Percentiles rank a stretch among this genome's conserved stretches.
These are phyloP conservation scores for Tuber brumale DNA, from an alignment of 495 filamentous ascomycete species.

Conservation along the genomic window DNA sequence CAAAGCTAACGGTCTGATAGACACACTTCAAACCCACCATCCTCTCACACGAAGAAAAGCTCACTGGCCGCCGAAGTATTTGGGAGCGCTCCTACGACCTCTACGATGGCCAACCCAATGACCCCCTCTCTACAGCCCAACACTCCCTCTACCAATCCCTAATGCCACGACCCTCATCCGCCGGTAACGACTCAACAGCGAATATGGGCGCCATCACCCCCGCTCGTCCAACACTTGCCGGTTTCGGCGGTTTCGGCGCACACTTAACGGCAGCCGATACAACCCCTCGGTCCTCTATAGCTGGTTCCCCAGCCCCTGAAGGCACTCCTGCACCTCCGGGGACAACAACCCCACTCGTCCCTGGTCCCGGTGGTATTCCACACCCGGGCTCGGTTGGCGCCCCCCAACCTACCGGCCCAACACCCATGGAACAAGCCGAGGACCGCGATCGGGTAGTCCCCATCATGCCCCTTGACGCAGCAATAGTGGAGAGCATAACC, in stretches of 20 bases:
- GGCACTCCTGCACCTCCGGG: constrained; percentile 59
- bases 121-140: constrained; percentile 81
- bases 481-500: constrained; percentile 78
- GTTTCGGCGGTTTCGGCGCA: constrained; percentile 47
- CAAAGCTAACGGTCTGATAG: constrained; percentile 10
- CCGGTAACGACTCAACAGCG: constrained; percentile 42
- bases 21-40: constrained; percentile 73
- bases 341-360: constrained; percentile 51
- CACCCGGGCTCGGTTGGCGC: constrained; percentile 40
- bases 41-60: constrained; percentile 73
- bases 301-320: constrained; percentile 80
- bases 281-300: constrained; percentile 75
- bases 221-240: constrained; percentile 50
- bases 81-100: constrained; percentile 82
- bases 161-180: constrained; percentile 72
- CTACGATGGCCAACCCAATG: constrained; percentile 84
- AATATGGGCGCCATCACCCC: constrained; percentile 48
- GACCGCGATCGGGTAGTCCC: constrained; percentile 79
- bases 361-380: constrained; percentile 46
- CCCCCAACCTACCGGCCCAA: constrained; percentile 43
- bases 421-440: constrained; percentile 50
- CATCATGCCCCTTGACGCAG: constrained; percentile 72
- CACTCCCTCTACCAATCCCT: constrained; percentile 74
- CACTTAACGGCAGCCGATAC: constrained; percentile 47
- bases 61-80: constrained; percentile 66